Conservation (phyloP, 1,139 yeast species). For the Yamadazyma atmosphaerica region DNA sequence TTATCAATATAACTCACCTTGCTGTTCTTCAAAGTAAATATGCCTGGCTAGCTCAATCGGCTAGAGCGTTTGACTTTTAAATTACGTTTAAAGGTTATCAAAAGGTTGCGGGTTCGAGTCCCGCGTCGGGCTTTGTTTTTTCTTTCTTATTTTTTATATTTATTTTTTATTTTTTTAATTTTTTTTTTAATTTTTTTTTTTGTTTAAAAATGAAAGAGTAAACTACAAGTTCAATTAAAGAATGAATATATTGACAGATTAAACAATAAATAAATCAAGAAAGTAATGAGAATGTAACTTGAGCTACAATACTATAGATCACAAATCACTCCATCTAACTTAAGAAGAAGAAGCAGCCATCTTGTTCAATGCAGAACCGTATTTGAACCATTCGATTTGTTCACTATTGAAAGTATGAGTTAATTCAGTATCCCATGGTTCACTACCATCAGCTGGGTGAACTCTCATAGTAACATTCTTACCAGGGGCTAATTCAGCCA, state of each 20-base stretch:
- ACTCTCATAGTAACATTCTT: constrained; percentile 84
- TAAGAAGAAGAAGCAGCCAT: constrained; percentile 59
- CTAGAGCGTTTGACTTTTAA: constrained; percentile 23
- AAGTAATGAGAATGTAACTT: not conserved
- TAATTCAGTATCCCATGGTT: constrained; percentile 82
- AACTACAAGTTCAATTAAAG: not conserved
- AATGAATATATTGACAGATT: constrained; percentile 7
- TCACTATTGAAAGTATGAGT: constrained; percentile 94
- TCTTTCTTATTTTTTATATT: constrained; percentile 4
- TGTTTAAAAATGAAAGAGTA: no score
- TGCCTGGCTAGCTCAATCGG: constrained; percentile 24
- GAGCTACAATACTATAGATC: not conserved
- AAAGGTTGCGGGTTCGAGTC: constrained; percentile 20
- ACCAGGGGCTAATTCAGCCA: constrained; percentile 89
- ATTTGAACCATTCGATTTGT: constrained; percentile 99
- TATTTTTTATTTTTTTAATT: no score
- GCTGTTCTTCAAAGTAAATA: no score
- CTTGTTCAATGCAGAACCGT: constrained; percentile 98
- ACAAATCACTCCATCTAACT: not conserved
- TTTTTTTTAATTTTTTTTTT: no score
- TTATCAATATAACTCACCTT: no score
- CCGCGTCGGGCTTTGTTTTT: constrained; percentile 17
- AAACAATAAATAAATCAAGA: constrained; percentile 9
- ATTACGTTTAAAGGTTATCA: constrained; percentile 10
- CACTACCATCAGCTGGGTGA: constrained; percentile 78